A percentile compares a stretch with the other conserved stretches of the same genome.
These are phyloP conservation scores for Chlorella sp. DNA, from an alignment of 139 green algal species.

Conservation along the genomic window DNA sequence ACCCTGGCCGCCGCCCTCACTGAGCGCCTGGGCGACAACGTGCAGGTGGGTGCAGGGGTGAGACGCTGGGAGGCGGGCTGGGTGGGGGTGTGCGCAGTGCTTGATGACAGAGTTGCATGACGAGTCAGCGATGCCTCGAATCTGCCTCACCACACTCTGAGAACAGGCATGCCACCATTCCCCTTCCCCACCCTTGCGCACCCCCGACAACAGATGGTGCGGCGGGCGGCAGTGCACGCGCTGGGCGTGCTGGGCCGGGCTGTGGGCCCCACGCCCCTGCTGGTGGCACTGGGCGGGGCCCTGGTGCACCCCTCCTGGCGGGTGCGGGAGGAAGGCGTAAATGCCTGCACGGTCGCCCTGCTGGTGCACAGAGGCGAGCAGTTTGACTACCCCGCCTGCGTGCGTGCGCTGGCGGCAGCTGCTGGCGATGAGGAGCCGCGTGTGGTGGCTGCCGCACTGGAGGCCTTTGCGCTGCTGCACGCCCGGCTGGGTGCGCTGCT, in stretches of 20 bases:
- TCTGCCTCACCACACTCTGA: too few relatives aligned
- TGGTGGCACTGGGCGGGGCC: constrained; percentile 52
- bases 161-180: too few relatives aligned
- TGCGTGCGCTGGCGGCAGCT: constrained; percentile 34
- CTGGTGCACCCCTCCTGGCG: constrained; percentile 52
- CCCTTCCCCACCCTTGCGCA: too few relatives aligned
- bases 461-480: constrained; percentile 64
- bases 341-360: constrained; percentile 56
- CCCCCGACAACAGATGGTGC: neutral
- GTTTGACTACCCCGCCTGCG: constrained; percentile 32
- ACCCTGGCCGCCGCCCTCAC: constrained; percentile 41
- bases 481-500: constrained; percentile 44
- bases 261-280: constrained; percentile 26
- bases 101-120: too few relatives aligned
- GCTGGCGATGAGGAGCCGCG: constrained; percentile 49
- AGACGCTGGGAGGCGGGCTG: too few relatives aligned
- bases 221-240: neutral
- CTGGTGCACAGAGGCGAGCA: constrained; percentile 36
- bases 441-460: constrained; percentile 60
- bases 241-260: neutral
- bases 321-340: constrained; percentile 67
- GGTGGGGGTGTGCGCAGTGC: too few relatives aligned
- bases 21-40: constrained; percentile 58
- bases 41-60: neutral
- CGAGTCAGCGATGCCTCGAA: too few relatives aligned